These are phyloP conservation scores for Crepidotus variabilis DNA, from an alignment of 768 basidiomycete species.

Conservation along the genomic window DNA sequence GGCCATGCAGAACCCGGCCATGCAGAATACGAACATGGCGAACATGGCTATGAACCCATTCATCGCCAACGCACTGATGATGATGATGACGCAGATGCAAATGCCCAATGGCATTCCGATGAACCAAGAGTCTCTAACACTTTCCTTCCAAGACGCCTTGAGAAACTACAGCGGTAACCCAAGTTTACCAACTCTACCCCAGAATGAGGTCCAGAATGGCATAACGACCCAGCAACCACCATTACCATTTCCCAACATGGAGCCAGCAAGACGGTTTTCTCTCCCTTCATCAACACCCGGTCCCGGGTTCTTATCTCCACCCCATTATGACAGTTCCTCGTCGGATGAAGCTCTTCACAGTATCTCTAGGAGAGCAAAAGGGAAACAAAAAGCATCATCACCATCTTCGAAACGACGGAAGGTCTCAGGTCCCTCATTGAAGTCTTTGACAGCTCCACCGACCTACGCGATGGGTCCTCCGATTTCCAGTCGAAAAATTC, in stretches of 20 bases:
- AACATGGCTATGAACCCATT: slow-evolving; percentile 11
- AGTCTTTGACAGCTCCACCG: slow-evolving; percentile 2
- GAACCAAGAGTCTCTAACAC: not conserved
- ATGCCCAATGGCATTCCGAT: not conserved
- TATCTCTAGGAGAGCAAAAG: slow-evolving; percentile 6
- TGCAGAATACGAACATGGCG: slow-evolving; percentile 10
- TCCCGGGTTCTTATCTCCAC: not conserved
- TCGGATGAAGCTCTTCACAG: not conserved
- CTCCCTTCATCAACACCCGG: slow-evolving; percentile 2
- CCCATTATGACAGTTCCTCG: not conserved
- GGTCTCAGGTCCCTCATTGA: slow-evolving; percentile 7
- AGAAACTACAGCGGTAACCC: not conserved
- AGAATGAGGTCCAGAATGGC: not conserved
- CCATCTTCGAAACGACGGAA: slow-evolving; percentile 15
- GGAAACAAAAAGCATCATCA: slow-evolving; percentile 9
- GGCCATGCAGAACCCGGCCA: not conserved
- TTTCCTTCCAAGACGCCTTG: slow-evolving; percentile 4
- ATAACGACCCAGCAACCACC: not conserved
- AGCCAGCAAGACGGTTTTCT: not conserved
- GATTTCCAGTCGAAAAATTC: slow-evolving; percentile 31
- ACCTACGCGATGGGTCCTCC: slow-evolving; percentile 4
- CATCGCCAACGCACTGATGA: slow-evolving; percentile 7
- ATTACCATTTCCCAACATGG: slow-evolving; percentile 3
- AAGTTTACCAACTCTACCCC: not conserved
- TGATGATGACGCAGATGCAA: slow-evolving; percentile 10